Evolutionary conservation across 164 flowering plant species (phyloP), one percentile per base, ranked within the genome.

Genomic region (Aristolochia fimbriata): DNA sequence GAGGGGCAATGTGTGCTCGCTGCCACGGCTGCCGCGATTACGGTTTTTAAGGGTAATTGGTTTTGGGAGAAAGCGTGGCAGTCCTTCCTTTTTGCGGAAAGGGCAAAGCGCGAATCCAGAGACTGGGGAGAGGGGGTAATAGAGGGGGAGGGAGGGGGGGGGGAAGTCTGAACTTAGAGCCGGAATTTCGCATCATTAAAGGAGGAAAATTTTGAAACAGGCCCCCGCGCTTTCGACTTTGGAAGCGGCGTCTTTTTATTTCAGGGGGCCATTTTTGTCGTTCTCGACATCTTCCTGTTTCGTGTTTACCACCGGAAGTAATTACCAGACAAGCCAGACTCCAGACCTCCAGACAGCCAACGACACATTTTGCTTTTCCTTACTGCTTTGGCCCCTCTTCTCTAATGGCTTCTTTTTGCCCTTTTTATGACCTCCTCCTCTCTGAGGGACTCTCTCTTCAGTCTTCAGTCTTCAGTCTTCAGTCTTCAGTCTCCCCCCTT

Each of bases 91-190:
- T 37, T 37, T 6, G 43, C 43, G 43, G 43, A 50, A 50, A 50
- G 53, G 22, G 53, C n/a, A 48, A 10, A 50, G 53, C 53, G 53
- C 53, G 53, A 50, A 50, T 50, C 53, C 53, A 50, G 53, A 50
- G 53, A 50, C 43, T n/a, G 43, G 20, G 19, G 8, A 50, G 22
- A 50, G 53, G 7, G 51, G 15, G 19, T 0, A 11, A 17, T 16
- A 48, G 19, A 12, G 17, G 17, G 51, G 20, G 17, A n/a, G 6
- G n/a, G 20, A 50, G 22, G 16, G 11, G 2, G 12, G 20, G 22
- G 53, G 22, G 19, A 17, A 19, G 20, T 19, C 7, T 50, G 53
- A 6, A 19, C 11, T 19, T 22, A n/a, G 53, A n/a, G 20, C 20
- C 20, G 53, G 22, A 50, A 8, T n/a, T 50, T 50, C 22, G 53